Evolutionary conservation across 441 rosid species (phyloP), one percentile per base, ranked within the genome.

Genomic region (Geranium incanum): DNA sequence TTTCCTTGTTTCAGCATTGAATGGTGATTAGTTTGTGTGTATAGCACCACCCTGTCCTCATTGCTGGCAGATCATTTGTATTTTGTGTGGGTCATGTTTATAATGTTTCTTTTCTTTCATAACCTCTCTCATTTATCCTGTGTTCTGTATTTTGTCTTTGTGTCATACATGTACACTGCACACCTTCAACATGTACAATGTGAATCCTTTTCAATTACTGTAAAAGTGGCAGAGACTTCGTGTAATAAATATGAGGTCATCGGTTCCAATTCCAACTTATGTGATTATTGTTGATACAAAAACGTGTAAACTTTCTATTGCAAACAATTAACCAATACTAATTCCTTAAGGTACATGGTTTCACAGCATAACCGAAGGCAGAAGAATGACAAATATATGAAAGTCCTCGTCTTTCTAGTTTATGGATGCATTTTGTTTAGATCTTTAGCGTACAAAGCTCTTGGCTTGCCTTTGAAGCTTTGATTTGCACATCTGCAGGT

Each of bases 401-500:
- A 41, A 41, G 48, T 41, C 48, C 48, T 5, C 8, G 1, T 41
- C 9, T 23, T 23, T 23, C 33, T 23, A 23, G 33, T 23, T 23
- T 23, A 23, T 23, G 33, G 33, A 23, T 45, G 52, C 0, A 45
- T 45, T 1, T 5, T 23, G 33, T 12, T 16, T 16, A 8, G 1
- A 62, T 8, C 28, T 62, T 62, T 16, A 18, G 1, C 28, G 12
- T 6, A 62, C 36, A 21, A 62, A 62, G 66, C 75, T 74, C 75
- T 72, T 74, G 12, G 70, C 77, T 72, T 80, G 87, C 64, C 74
- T 80, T 70, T 80, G 88, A 36, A 88, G 76, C 80, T 82, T 64
- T 70, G 71, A 38, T 75, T 74, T 86, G 63, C 89, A 86, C 81
- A 71, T 73, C 60, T 86, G 80, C 81, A 85, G 19, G 55, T 81